phyloP scores from a whole-genome alignment of 768 basidiomycete genomes.

The Lentinula edodes region DNA sequence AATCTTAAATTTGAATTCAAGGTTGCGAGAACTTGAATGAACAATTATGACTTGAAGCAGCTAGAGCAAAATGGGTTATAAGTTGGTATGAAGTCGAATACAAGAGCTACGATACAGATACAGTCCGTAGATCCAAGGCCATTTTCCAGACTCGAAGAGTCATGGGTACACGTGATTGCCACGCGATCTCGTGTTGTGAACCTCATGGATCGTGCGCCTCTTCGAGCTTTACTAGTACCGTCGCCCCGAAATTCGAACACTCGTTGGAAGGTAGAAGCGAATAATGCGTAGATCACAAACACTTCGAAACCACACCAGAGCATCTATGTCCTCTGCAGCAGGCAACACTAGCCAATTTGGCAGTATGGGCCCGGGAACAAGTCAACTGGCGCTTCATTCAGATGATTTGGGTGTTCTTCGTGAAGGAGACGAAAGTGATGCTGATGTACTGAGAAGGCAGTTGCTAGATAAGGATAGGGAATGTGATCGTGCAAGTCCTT shows the following conservation, averaged over 20 bases:
- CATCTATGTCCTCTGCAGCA: constrained; percentile 25
- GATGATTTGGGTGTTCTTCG: constrained; percentile 59
- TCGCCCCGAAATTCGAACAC: neutral
- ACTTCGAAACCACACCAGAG: constrained; percentile 47
- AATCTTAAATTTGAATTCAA: neutral
- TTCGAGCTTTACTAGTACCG: neutral
- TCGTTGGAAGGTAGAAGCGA: neutral
- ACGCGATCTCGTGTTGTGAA: constrained; percentile 4
- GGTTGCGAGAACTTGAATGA: neutral
- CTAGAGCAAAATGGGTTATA: too few species aligned
- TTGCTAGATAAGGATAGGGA: constrained; percentile 65
- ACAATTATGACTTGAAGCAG: too few species aligned
- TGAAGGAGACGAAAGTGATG: constrained; percentile 53
- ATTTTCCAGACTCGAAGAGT: too few species aligned
- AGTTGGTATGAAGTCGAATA: too few species aligned
- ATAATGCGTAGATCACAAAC: constrained; percentile 55
- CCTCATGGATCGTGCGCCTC: neutral
- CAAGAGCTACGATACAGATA: too few species aligned
- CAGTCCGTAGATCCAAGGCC: too few species aligned
- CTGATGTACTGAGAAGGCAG: constrained; percentile 59
- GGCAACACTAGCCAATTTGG: neutral
- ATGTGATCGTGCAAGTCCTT: constrained; percentile 51
- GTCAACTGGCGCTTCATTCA: constrained; percentile 28
- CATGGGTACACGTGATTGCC: neutral
- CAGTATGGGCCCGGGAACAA: neutral